Evolutionary conservation across 2,329 filamentous ascomycete genomes (phyloP).

Genomic region (Nannizzia gypsea): DNA sequence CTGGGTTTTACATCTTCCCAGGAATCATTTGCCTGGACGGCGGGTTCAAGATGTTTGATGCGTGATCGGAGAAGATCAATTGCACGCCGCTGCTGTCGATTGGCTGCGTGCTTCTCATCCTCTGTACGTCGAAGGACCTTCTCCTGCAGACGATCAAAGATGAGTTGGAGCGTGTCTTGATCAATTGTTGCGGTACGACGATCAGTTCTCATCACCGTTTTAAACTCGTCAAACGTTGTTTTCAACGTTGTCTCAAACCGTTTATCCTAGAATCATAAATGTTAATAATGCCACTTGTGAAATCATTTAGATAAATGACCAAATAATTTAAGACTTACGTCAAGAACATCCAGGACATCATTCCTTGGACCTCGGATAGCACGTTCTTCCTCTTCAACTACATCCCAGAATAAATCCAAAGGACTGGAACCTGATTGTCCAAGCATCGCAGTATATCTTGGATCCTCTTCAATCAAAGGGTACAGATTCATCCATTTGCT

Average conservation of each 20-base stretch:
- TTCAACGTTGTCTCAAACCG: conserved; percentile 79
- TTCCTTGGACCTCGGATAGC: conserved; percentile 70
- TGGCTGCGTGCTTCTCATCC: conserved; percentile 68
- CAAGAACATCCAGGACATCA: conserved; percentile 74
- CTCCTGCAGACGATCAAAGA: conserved; percentile 80
- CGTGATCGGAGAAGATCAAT: conserved; percentile 72
- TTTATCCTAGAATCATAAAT: conserved; percentile 57
- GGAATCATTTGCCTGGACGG: conserved; percentile 62
- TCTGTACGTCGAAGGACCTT: conserved; percentile 73
- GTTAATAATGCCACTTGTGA: conserved; percentile 12
- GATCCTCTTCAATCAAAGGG: conserved; percentile 63
- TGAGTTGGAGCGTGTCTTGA: conserved; percentile 61
- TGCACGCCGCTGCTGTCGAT: conserved; percentile 74
- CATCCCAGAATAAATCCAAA: conserved; percentile 89
- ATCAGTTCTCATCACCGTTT: conserved; percentile 70
- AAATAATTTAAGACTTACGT: conserved; percentile 41
- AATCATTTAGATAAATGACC: not conserved
- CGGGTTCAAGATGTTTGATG: conserved; percentile 83
- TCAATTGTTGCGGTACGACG: conserved; percentile 79
- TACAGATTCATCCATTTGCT: conserved; percentile 80
- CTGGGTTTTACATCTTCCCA: conserved; percentile 80
- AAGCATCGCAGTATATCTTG: conserved; percentile 70
- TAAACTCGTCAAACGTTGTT: conserved; percentile 82
- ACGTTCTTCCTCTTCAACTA: conserved; percentile 85
- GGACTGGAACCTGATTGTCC: conserved; percentile 76